Base-by-base conservation (phyloP, 257 asterid species). In the Fraxinus excelsior region DNA sequence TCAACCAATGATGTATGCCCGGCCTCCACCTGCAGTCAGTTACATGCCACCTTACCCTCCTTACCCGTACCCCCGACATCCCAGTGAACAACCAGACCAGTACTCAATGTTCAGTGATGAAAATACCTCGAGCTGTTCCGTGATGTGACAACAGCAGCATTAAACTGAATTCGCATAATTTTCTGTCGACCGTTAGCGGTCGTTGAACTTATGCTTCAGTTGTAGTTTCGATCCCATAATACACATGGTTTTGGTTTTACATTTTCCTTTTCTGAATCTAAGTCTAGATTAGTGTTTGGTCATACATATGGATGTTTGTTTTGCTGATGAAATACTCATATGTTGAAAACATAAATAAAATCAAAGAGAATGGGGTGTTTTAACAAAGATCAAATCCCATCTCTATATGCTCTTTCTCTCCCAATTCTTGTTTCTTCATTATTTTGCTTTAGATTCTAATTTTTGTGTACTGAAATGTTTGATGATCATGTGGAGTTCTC, bases 1-100 rank as follows among this genome's bases (percentile, higher is more conserved):
- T 60, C 99, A 96, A 80, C 99, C 94, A 2, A 96, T 93, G 99
- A 92, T 91, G 96, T 96, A 96, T n/a, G 98, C 97, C 1, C 87
- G 98, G n/a, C 97, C 97, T 3, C 97, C 98, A 0, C 95, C 99
- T 0, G 98, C 97, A 0, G 97, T 91, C 2, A 96, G 91, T 70
- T 96, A 90, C 86, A 86, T 90, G 92, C 97, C 96, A 1, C 89
- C 94, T 0, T 86, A 88, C 67, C 94, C 89, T 1, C 86, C 88
- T 1, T 84, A 93, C 87, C 89, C 94, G 0, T 89, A 88, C 85
- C 87, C 91, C 0, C 81, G 91, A 23, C 68, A 62, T 0, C 97
- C 97, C 0, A 90, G 88, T 2, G 93, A 86, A 38, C 81, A 86
- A 6, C 88, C 82, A 0, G 88, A 88, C 58, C 88, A 92, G 76